Base-by-base conservation (phyloP, 331 rosid genomes). In the Quercus lobata region DNA sequence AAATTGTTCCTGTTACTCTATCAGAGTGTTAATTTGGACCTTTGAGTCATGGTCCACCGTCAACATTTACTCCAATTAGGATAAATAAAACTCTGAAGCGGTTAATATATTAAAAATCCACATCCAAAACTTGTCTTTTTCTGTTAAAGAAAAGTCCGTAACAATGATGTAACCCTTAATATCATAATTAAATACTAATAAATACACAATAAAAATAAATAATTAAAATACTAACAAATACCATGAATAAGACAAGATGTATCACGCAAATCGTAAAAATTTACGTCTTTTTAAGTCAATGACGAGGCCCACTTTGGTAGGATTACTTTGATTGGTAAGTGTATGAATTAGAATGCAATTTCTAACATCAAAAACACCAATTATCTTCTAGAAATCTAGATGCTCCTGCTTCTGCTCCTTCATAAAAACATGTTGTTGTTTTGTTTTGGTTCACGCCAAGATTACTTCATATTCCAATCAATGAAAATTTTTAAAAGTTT, bases 261-360 rank as follows among this genome's bases (percentile, higher is more conserved):
- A 49, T 81, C 83, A 80, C 81, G 74, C 70, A 82, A 82, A 35
- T 70, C 66, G 15, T 37, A 76, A 57, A 57, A 62, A 73, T 69
- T 72, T 78, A 63, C 49, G 57, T 63, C 63, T 24, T 56, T 77
- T 76, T 10, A 87, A 83, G 89, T 87, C 89, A 87, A 83, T 72
- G 86, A 75, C 29, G 68, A 80, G 88, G 74, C 88, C 90, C 93
- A 84, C 90, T 75, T n/a, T 46, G 66, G 14, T 52, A 17, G 79
- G 69, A 79, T 79, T 71, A 30, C 73, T 60, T 58, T 72, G 70
- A 46, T 57, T 83, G 79, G 58, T 61, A 32, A 80, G 76, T 63
- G 30, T 46, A 74, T 76, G 77, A 78, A 82, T 78, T 76, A 72
- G 60, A 55, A 78, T 54, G 25, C 66, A 78, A 57, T 71, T 75